Evolutionary conservation across 176 grass and related monocot species (phyloP).

Genomic region (Triticum monococcum): DNA sequence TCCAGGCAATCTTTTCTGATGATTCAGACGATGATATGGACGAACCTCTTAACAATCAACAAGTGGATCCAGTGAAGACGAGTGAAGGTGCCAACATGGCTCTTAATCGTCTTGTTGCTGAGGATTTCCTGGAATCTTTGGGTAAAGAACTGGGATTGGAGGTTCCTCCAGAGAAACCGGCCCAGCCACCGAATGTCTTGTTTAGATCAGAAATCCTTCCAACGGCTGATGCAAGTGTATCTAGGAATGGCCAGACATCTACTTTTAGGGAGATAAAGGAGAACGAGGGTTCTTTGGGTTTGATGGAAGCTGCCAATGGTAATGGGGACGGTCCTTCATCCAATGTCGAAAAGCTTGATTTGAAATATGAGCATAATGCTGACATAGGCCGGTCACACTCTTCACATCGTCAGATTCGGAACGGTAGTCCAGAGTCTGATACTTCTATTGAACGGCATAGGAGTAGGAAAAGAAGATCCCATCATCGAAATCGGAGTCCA

Average conservation of each 20-base stretch:
- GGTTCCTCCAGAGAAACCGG: conserved; percentile 67
- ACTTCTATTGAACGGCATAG: conserved; percentile 43
- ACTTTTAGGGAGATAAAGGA: conserved; percentile 33
- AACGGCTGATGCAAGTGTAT: conserved; percentile 27
- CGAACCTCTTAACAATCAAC: conserved; percentile 38
- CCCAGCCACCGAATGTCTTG: conserved; percentile 26
- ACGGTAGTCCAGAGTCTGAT: conserved; percentile 37
- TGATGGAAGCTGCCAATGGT: conserved; percentile 24
- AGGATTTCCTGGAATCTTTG: conserved; percentile 95
- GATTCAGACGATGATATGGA: conserved; percentile 80
- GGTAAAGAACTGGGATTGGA: conserved; percentile 93
- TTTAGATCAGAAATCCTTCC: conserved; percentile 32
- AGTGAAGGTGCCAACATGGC: conserved; percentile 92
- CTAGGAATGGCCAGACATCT: conserved; percentile 17
- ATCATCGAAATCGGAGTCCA: conserved; percentile 19
- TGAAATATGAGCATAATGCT: conserved; percentile 12
- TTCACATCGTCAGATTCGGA: conserved; percentile 23
- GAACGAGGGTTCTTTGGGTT: conserved; percentile 1
- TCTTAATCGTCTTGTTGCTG: conserved; percentile 87
- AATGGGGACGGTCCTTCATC: conserved; percentile 19
- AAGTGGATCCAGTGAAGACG: conserved; percentile 56
- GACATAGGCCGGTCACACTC: conserved; percentile 20
- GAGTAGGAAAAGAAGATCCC: conserved; percentile 49
- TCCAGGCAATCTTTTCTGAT: conserved; percentile 97
- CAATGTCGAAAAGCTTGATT: conserved; percentile 23